Evolutionary conservation across 2,329 filamentous ascomycete species (phyloP).

Genomic region (Parastagonospora avenae): DNA sequence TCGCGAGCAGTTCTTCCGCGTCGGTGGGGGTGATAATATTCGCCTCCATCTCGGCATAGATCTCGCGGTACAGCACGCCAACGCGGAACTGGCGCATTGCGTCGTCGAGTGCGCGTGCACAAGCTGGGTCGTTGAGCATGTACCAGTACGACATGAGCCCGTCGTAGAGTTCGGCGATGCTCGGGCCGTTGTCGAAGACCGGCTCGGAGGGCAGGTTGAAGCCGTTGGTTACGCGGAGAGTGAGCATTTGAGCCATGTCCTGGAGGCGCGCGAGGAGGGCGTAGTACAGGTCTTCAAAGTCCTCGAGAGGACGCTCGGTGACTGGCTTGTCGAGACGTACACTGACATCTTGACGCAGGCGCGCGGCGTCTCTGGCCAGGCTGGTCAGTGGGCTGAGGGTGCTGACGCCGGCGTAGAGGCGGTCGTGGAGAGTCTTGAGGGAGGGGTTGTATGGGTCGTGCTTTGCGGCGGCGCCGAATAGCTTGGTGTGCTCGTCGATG

Average conservation of each 20-base stretch:
- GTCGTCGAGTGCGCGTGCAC: constrained; percentile 31
- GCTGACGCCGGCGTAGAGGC: constrained; percentile 41
- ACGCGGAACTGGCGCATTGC: constrained; percentile 28
- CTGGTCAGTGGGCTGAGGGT: constrained; percentile 18
- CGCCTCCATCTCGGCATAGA: constrained; percentile 13
- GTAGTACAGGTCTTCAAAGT: constrained; percentile 44
- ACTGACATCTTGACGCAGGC: constrained; percentile 54
- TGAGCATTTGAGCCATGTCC: constrained; percentile 28
- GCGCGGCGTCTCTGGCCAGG: constrained; percentile 14
- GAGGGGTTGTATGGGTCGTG: constrained; percentile 33
- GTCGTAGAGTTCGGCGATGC: constrained; percentile 17
- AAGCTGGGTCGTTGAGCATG: constrained; percentile 27
- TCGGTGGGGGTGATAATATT: constrained; percentile 15
- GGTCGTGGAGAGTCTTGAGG: constrained; percentile 32
- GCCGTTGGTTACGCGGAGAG: constrained; percentile 27
- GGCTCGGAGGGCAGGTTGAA: constrained; percentile 22
- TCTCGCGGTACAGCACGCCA: constrained; percentile 20
- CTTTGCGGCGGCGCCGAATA: background rate
- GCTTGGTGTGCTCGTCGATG: constrained; percentile 15
- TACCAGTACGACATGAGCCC: constrained; percentile 29
- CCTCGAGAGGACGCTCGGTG: constrained; percentile 54
- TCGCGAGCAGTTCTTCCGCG: constrained; percentile 15
- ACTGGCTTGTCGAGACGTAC: constrained; percentile 58
- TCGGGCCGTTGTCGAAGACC: constrained; percentile 16
- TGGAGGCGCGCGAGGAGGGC: constrained; percentile 31